A percentile compares a stretch with the other conserved stretches of the same genome.
These are phyloP conservation scores for Pseudogymnoascus sp. DNA, from an alignment of 2,329 filamentous ascomycete species.

Conservation along the genomic window DNA sequence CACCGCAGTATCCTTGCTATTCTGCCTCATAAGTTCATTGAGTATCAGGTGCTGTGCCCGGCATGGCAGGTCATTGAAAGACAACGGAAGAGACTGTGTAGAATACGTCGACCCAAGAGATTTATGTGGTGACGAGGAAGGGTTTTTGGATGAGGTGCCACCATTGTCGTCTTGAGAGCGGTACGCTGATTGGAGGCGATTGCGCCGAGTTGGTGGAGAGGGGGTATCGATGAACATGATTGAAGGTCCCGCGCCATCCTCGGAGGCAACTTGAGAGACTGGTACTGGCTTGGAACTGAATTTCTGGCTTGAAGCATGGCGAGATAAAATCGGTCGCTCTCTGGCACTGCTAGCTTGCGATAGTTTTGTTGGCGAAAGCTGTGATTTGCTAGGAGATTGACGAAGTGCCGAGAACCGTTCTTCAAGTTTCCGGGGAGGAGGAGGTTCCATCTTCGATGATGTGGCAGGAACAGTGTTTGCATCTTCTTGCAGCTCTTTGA, in stretches of 20 bases:
- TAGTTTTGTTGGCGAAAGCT: background rate
- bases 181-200: constrained; percentile 25
- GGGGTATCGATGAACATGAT: constrained; percentile 64
- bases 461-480: background rate
- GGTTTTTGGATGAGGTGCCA: constrained; percentile 27
- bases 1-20: constrained; percentile 66
- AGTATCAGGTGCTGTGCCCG: constrained; percentile 79
- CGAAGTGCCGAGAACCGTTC: constrained; percentile 2
- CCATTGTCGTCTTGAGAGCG: constrained; percentile 11
- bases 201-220: constrained; percentile 19
- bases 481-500: background rate
- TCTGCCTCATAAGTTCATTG: constrained; percentile 69
- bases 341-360: background rate
- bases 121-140: constrained; percentile 8
- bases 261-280: constrained; percentile 56
- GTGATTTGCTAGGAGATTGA: background rate
- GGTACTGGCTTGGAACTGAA: constrained; percentile 71
- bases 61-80: constrained; percentile 80
- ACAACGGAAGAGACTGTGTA: constrained; percentile 59
- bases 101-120: constrained; percentile 40
- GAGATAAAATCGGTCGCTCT: constrained; percentile 41
- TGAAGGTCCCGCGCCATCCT: constrained; percentile 58
- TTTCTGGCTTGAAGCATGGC: constrained; percentile 49
- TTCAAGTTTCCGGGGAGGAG: background rate
- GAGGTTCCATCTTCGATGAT: background rate